Evolutionary conservation across 1,284 basidiomycete species (phyloP), one percentile per base, ranked within the genome.

Genomic region (Moesziomyces globuligerus): DNA sequence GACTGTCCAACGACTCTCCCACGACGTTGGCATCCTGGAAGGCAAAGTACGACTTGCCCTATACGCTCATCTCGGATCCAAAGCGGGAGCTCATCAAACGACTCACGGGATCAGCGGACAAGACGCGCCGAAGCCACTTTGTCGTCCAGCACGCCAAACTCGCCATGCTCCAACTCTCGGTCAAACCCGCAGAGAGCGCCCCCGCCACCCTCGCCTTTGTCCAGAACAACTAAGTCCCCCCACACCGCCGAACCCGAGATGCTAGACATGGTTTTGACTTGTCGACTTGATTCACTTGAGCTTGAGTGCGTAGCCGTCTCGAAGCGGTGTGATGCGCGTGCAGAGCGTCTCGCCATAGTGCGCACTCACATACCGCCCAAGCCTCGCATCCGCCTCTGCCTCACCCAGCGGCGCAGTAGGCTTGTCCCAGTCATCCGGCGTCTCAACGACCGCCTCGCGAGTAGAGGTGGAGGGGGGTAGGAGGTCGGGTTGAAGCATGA

Each of bases 41-140:
- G 50, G 75, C 72, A 25, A 85, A 85, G 89, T 91, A 93, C 85
- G 85, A 87, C 50, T 86, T 97, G 20, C 91, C 89, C 13, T 98
- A 94, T 83, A 86, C 88, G 5, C 85, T 97, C 6, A 86, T 98
- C 41, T 94, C 91, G 8, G 94, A 98, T 82, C 92, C 91, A 20
- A 88, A 93, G 79, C 87, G 90, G 38, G 82, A 86, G 36, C 86
- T 97, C 32, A 92, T 97, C 78, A 87, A 87, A 47, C 88, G 88
- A 8, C 86, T 98, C 34, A 94, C 93, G 15, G 92, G 93, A 2
- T 90, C 88, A 3, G 88, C 89, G 43, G 70, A 77, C 6, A 90
- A 89, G 3, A 90, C 89, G 42, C 91, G 82, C 59, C 55, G 74
- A 43, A 74, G 70, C 32, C 79, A 80, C 52, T 79, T 80, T 60